These are phyloP conservation scores for Skeletonema tropicum DNA, from an alignment of 108 stramenopile genomes.

Conservation along the genomic window DNA sequence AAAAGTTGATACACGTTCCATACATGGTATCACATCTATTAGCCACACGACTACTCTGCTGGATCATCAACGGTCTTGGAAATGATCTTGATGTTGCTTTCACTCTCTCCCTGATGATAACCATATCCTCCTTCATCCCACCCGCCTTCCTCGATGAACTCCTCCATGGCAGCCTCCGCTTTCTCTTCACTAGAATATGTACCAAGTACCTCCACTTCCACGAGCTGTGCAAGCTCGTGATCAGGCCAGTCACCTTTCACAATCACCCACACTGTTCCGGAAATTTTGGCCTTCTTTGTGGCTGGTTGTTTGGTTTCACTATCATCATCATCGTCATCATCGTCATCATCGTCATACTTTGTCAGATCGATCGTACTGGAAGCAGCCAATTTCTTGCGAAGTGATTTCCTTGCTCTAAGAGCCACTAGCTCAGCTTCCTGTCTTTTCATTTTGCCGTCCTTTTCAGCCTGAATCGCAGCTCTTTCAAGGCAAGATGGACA, in stretches of 20 bases:
- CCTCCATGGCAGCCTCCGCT: conserved; percentile 4
- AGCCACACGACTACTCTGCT: no score
- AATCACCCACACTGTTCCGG: conserved; percentile 6
- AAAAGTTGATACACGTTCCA: no score
- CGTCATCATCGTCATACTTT: no score
- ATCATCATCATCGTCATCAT: neutral
- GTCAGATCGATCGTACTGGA: no score
- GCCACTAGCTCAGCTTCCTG: no score
- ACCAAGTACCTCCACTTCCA: neutral
- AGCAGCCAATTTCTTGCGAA: no score
- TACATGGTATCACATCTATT: no score
- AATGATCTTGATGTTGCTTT: conserved; percentile 2
- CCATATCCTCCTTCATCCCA: neutral
- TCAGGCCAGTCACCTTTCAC: conserved; percentile 11
- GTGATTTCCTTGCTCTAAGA: no score
- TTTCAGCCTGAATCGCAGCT: no score
- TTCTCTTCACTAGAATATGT: conserved; percentile 8
- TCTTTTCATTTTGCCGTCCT: no score
- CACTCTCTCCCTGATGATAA: conserved; percentile 2
- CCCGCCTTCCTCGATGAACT: conserved; percentile 10
- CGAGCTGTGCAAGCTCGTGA: neutral
- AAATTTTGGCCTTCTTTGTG: neutral
- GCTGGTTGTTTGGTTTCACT: conserved; percentile 6
- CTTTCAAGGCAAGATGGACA: no score
- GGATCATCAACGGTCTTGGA: conserved; percentile 1